Percentiles rank a stretch among this genome's conserved stretches.
These are phyloP conservation scores for Allium cepa DNA, from an alignment of 106 monocot species.

Conservation along the genomic window DNA sequence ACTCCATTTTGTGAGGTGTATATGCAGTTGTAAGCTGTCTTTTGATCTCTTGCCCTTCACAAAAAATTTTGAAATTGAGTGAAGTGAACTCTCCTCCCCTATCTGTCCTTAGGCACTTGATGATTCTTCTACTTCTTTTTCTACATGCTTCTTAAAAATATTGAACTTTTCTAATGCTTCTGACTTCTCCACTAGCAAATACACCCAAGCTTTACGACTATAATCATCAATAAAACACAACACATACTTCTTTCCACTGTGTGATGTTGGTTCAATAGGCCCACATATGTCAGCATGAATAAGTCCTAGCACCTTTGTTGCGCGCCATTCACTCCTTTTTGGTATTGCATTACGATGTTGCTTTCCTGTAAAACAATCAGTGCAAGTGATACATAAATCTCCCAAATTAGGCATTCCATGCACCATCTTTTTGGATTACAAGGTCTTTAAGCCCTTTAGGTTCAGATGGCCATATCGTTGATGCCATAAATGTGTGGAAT, in stretches of 20 bases:
- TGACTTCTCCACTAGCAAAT: slow-evolving; percentile 1
- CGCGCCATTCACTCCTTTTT: neutral
- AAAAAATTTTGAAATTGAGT: neutral
- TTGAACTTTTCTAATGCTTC: neutral
- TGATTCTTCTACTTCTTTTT: neutral
- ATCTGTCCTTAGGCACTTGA: slow-evolving; percentile 1
- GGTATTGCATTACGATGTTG: neutral
- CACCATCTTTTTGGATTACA: neutral
- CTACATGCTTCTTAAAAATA: neutral
- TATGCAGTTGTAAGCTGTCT: neutral
- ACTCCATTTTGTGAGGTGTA: slow-evolving; percentile 2
- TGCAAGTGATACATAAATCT: neutral
- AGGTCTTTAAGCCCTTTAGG: neutral
- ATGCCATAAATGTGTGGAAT: neutral
- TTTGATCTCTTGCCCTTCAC: neutral
- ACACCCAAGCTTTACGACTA: neutral
- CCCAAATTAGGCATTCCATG: neutral
- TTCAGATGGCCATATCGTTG: neutral
- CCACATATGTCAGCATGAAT: too few species aligned
- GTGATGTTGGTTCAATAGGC: too few species aligned
- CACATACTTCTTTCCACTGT: too few species aligned
- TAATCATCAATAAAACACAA: too few species aligned
- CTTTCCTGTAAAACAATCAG: neutral
- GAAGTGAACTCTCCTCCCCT: slow-evolving; percentile 4
- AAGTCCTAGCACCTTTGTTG: neutral